These are phyloP conservation scores for Coemansia sp. DNA, from an alignment of 192 early-diverging fungal species.

Conservation along the genomic window DNA sequence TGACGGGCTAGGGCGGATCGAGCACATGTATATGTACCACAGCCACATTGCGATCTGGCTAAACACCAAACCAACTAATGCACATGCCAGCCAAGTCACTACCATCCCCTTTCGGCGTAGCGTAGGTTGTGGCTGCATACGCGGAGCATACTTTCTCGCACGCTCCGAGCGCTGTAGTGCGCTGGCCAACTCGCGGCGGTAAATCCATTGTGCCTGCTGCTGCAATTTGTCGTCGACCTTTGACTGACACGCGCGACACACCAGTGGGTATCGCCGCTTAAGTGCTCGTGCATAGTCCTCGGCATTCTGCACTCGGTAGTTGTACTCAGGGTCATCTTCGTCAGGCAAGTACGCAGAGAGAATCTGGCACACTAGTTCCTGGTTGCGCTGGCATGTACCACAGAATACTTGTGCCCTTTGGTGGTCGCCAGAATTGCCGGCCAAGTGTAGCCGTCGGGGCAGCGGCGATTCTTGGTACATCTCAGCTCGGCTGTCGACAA, in stretches of 20 bases:
- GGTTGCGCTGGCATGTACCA: constrained; percentile 45
- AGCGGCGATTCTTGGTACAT: constrained; percentile 39
- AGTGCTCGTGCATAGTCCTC: constrained; percentile 38
- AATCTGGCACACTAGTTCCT: constrained; percentile 44
- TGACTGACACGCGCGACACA: constrained; percentile 38
- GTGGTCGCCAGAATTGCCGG: neutral
- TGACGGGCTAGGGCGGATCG: neutral
- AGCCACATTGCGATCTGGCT: constrained; percentile 24
- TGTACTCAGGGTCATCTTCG: constrained; percentile 37
- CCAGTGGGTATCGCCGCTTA: constrained; percentile 37
- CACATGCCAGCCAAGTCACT: constrained; percentile 26
- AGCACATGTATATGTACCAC: constrained; percentile 11
- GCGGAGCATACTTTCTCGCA: constrained; percentile 17
- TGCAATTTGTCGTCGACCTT: constrained; percentile 38
- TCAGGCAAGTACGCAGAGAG: constrained; percentile 43
- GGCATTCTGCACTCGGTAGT: constrained; percentile 7
- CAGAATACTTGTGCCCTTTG: constrained; percentile 34
- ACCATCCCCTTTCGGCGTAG: constrained; percentile 35
- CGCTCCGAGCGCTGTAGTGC: constrained; percentile 34
- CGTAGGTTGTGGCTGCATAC: constrained; percentile 27
- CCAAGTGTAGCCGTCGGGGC: neutral
- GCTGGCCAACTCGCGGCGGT: constrained; percentile 31
- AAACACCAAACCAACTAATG: constrained; percentile 8
- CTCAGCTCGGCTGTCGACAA: constrained; percentile 32
- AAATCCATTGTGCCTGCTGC: constrained; percentile 42